Evolutionary conservation across 352 stramenopile species (phyloP), one percentile per base, ranked within the genome.

Genomic region (Globisporangium spiculum): DNA sequence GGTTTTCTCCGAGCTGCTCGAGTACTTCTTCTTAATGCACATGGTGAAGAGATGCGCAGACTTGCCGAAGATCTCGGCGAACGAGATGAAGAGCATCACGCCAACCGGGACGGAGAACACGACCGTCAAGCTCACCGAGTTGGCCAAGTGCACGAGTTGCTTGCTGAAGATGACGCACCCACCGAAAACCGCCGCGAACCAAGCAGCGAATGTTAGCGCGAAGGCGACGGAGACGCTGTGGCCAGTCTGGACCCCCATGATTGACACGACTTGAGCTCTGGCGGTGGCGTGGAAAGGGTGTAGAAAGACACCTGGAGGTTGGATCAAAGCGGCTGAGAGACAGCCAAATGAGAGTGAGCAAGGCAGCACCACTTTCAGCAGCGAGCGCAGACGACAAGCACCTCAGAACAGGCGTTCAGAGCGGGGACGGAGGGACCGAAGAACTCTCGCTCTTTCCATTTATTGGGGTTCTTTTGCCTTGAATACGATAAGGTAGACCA

Each of bases 81-180:
- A 73, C 27, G 84, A 92, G 32, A 93, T 86, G 69, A 92, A 94
- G 59, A 93, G 63, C 86, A 92, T 94, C 9, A 94, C 82, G 26
- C 83, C 84, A 16, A 71, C 84, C 5, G 83, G 86, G 57, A 94
- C 69, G 30, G 73, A 79, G 86, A 73, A 97, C 58, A 44, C 96
- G 87, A 82, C 97, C 82, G 55, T 91, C 86, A 81, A 97, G 91
- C 71, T 77, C 2, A 52, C 34, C 7, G 71, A 65, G 60, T 84
- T 85, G 24, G 73, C 76, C n/a, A 83, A 32, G 54, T 76, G 74
- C 50, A 89, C 74, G 36, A 82, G 65, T 18, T 62, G 36, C 24
- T 75, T 70, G 62, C 65, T 80, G 56, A 86, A 88, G 50, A 89
- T 75, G 60, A 88, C 63, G n/a, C 68, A 62, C 5, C 73, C 79